Evolutionary conservation across 306 rosid genomes (phyloP).

Genomic region (Canavalia gladiata): DNA sequence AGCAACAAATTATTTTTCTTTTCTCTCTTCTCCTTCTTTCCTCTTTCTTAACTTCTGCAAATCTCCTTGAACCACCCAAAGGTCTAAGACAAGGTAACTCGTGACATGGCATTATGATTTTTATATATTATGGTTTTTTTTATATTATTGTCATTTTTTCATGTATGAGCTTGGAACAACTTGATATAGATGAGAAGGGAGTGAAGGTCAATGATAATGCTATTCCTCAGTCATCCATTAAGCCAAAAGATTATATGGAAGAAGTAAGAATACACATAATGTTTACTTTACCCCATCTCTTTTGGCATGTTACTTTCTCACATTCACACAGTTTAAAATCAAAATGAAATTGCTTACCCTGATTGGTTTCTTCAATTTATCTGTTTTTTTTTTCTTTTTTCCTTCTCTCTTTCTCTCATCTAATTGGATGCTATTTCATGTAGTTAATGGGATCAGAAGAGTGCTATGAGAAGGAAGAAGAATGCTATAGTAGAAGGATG

Average conservation of each 20-base stretch:
- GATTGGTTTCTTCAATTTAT: slow-evolving; percentile 24
- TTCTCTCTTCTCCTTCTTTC: slow-evolving; percentile 54
- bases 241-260: slow-evolving; percentile 41
- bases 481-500: slow-evolving; percentile 68
- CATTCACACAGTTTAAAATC: neutral
- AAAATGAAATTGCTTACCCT: neutral
- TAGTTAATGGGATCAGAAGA: slow-evolving; percentile 60
- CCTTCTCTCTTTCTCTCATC: neutral
- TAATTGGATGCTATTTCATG: slow-evolving; percentile 20
- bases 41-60: slow-evolving; percentile 53
- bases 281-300: neutral
- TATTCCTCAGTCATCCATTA: slow-evolving; percentile 13
- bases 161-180: slow-evolving; percentile 36
- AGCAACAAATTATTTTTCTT: slow-evolving; percentile 56
- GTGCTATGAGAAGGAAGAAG: slow-evolving; percentile 58
- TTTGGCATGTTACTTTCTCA: neutral
- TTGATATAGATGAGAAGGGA: slow-evolving; percentile 54
- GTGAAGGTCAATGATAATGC: slow-evolving; percentile 35
- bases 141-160: neutral
- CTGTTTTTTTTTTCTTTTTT: neutral
- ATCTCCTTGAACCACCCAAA: slow-evolving; percentile 41
- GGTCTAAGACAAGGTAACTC: slow-evolving; percentile 54
- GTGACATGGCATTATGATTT: neutral
- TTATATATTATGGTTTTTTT: neutral
- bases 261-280: slow-evolving; percentile 47